Evolutionary conservation across 257 asterid species (phyloP).

Genomic region (Echium plantagineum): DNA sequence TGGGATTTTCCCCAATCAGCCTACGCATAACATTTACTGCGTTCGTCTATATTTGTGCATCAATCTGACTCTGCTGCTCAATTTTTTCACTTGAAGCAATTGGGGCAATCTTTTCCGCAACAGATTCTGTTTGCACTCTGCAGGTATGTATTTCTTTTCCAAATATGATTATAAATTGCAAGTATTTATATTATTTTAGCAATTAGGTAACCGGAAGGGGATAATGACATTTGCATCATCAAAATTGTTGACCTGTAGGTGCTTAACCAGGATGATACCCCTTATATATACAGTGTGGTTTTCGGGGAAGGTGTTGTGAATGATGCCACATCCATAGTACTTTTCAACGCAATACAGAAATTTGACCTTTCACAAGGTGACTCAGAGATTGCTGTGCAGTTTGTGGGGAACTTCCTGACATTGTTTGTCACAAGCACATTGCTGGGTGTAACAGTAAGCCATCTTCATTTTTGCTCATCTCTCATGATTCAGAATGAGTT

Average conservation of each 20-base stretch:
- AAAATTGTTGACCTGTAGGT: constrained; percentile 36
- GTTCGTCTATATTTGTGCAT: no score
- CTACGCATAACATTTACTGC: background rate
- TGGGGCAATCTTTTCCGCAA: constrained; percentile 80
- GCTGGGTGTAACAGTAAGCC: constrained; percentile 54
- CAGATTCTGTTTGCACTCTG: constrained; percentile 80
- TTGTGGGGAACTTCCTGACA: constrained; percentile 38
- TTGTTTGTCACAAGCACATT: constrained; percentile 58
- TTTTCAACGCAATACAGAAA: constrained; percentile 68
- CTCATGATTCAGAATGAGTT: background rate
- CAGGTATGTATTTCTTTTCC: constrained; percentile 30
- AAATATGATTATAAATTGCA: background rate
- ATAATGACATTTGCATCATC: constrained; percentile 2
- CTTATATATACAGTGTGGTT: constrained; percentile 59
- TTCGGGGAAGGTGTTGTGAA: constrained; percentile 86
- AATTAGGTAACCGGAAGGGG: background rate
- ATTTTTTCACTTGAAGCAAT: constrained; percentile 32
- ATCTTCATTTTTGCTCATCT: constrained; percentile 4
- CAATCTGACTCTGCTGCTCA: background rate
- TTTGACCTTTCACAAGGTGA: constrained; percentile 42
- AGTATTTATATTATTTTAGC: background rate
- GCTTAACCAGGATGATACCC: constrained; percentile 66
- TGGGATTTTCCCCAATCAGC: background rate
- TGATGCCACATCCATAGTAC: constrained; percentile 77
- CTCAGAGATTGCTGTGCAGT: constrained; percentile 22